Conservation (phyloP, 805 yeast genomes). For the Tetrapisispora taiwanensis region DNA sequence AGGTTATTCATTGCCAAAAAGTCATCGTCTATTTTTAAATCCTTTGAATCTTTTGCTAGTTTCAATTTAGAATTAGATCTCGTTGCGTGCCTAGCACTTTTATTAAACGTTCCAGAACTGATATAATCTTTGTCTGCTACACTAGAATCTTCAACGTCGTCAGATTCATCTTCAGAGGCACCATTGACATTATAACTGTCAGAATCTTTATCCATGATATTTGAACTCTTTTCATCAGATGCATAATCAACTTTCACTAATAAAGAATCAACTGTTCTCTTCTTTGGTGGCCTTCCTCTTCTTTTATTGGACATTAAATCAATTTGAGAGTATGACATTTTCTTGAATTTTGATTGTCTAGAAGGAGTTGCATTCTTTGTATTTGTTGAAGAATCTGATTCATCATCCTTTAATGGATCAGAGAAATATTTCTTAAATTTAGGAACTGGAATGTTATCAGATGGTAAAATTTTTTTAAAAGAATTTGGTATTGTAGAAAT, state of each 20-base stretch:
- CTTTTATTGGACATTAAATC: constrained; percentile 13
- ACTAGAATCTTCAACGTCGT: constrained; percentile 2
- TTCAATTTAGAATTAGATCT: not conserved
- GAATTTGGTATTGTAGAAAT: constrained; percentile 5
- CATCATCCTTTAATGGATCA: constrained; percentile 16
- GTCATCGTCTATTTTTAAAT: not conserved
- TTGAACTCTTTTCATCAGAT: constrained; percentile 25
- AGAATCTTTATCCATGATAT: constrained; percentile 1
- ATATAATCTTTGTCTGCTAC: not conserved
- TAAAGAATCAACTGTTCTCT: constrained; percentile 24
- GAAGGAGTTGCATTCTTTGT: not conserved
- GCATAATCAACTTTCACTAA: constrained; percentile 36
- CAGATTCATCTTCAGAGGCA: constrained; percentile 3
- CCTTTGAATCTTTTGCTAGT: not conserved
- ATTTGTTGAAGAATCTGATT: not conserved
- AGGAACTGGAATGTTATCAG: constrained; percentile 21
- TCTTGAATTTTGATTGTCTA: not conserved
- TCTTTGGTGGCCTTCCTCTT: constrained; percentile 30
- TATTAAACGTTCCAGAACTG: not conserved
- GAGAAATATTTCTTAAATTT: constrained; percentile 25
- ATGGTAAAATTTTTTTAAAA: constrained; percentile 19
- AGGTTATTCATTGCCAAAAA: constrained; percentile 1
- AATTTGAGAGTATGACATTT: not conserved
- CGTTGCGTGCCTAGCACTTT: not conserved
- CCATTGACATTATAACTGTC: constrained; percentile 4